Evolutionary conservation across 2,329 filamentous ascomycete genomes (phyloP), one percentile per base, ranked within the genome.

Genomic region (Pezicula carpinea): DNA sequence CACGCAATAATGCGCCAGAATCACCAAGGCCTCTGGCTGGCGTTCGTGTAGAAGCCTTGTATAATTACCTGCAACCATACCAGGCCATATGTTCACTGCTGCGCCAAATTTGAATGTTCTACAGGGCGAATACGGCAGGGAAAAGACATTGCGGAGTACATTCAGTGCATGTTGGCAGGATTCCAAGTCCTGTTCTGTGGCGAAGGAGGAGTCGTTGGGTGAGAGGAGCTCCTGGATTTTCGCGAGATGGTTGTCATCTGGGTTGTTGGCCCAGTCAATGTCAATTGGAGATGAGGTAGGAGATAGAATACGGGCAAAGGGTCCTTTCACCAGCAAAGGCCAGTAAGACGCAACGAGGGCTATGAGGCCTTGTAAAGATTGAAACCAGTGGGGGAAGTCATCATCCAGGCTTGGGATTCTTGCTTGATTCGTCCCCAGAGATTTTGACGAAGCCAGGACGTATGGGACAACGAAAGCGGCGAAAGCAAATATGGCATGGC

Each of bases 21-120:
- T 49, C 10, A 56, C 47, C 26, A 54, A 17, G 4, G 54, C 50
- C 48, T 62, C 57, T 6, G 64, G 64, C 14, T 36, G 34, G 14
- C 47, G 39, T 15, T 51, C 21, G 35, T 53, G 39, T 8, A 57
- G 21, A 36, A 55, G 40, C 14, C 45, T 23, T 6, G 52, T 26
- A 33, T 46, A 57, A 3, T 46, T 43, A 10, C 48, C 26, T 11
- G 45, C 43, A 10, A 56, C 26, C 2, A 23, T 48, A 10, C 49
- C 44, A 6, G 49, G 52, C 53, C 54, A 57, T 3, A 49, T 39
- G 8, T 45, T 48, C 3, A 51, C 31, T 13, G 41, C 35, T 6
- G 39, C 43, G 15, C 46, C 34, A n/a, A 47, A 41, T 21, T 21
- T 35, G 21, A 51, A 4, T 14, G 29, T 48, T 22, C 39, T 42